Evolutionary conservation across 805 yeast species (phyloP).

Genomic region (Ogataea trehalophila): DNA sequence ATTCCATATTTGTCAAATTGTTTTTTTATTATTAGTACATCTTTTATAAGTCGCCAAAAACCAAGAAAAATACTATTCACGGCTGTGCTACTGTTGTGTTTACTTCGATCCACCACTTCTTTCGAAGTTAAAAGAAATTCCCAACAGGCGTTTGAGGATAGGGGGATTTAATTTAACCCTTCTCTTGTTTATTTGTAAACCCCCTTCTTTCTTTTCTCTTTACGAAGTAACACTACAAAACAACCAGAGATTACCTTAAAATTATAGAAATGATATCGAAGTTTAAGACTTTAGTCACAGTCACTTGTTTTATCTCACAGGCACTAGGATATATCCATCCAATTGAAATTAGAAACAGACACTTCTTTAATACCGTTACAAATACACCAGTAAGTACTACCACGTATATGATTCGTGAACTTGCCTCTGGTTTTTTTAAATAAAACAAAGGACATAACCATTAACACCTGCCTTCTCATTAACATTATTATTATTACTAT

Average conservation of each 20-base stretch:
- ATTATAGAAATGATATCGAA: constrained; percentile 2
- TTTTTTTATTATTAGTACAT: not conserved
- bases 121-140: not conserved
- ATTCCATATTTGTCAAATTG: not conserved
- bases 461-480: not conserved
- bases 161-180: not conserved
- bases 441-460: not conserved
- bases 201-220: not conserved
- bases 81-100: not conserved
- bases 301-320: constrained; percentile 3
- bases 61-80: not conserved
- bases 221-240: not conserved
- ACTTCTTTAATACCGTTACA: constrained; percentile 72
- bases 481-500: too few species aligned
- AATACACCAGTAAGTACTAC: constrained; percentile 54
- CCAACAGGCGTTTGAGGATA: not conserved
- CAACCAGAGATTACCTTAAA: not conserved
- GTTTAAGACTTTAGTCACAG: constrained; percentile 1
- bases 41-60: not conserved
- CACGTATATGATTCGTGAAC: not conserved
- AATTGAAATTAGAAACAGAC: constrained; percentile 60
- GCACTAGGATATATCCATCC: constrained; percentile 42
- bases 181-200: not conserved
- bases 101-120: too few species aligned
- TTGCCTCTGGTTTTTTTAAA: too few species aligned